Percentiles rank a stretch among this genome's conserved stretches.
Evolutionary conservation across 148 eudicot species (phyloP).

Genomic region (Amaranthus cruentus): DNA sequence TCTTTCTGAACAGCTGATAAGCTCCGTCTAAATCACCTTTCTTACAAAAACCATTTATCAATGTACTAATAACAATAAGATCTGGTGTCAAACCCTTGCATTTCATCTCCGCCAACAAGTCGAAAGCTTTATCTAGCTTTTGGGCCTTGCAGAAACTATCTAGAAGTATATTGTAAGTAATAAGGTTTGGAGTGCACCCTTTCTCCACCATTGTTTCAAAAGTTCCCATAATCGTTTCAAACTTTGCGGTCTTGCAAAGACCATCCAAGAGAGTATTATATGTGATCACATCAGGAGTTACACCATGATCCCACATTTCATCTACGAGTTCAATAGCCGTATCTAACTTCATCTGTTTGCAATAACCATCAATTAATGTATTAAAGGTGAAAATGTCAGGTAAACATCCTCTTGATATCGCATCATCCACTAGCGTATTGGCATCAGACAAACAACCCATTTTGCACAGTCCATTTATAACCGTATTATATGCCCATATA

Average conservation of each 20-base stretch:
- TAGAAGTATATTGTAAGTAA: slow-evolving; percentile 77
- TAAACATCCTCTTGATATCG: slow-evolving; percentile 63
- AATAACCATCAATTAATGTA: slow-evolving; percentile 84
- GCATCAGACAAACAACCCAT: slow-evolving; percentile 86
- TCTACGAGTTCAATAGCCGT: slow-evolving; percentile 64
- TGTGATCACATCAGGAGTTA: slow-evolving; percentile 78
- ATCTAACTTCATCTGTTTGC: slow-evolving; percentile 71
- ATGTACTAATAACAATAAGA: slow-evolving; percentile 60
- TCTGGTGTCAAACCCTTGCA: slow-evolving; percentile 63
- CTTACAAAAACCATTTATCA: slow-evolving; percentile 72
- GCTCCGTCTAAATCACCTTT: slow-evolving; percentile 69
- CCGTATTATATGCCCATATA: slow-evolving; percentile 77
- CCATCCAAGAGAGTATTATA: slow-evolving; percentile 84
- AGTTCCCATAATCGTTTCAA: slow-evolving; percentile 64
- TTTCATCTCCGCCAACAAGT: slow-evolving; percentile 59
- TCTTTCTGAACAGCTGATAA: slow-evolving; percentile 50
- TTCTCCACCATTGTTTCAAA: slow-evolving; percentile 72
- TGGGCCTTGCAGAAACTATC: slow-evolving; percentile 69
- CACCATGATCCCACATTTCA: slow-evolving; percentile 69
- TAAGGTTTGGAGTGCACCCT: slow-evolving; percentile 65
- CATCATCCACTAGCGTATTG: slow-evolving; percentile 57
- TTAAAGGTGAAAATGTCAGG: slow-evolving; percentile 91
- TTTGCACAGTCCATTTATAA: slow-evolving; percentile 85
- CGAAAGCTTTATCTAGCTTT: slow-evolving; percentile 50
- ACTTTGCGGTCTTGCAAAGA: slow-evolving; percentile 70